A percentile compares a stretch with the other conserved stretches of the same genome.
Conservation (phyloP, 768 basidiomycete genomes). For the Collybiopsis confluens region DNA sequence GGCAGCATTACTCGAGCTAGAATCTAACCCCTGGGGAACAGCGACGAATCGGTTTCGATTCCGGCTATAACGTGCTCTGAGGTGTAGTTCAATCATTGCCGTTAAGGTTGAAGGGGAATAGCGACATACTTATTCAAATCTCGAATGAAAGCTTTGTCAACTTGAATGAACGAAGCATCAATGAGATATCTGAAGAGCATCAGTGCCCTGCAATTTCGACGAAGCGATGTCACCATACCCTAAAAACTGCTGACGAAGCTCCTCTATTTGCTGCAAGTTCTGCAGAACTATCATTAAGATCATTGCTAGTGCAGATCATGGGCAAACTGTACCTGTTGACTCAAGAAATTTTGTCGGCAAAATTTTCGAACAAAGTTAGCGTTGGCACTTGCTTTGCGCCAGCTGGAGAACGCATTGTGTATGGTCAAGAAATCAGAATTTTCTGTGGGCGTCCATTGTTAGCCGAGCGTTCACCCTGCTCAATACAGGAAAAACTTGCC, state of each 20-base stretch:
- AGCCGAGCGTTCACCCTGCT: not conserved
- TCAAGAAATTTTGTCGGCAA: constrained; percentile 76
- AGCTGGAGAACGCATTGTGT: constrained; percentile 84
- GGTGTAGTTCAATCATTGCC: not conserved
- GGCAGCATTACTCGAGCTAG: constrained; percentile 58
- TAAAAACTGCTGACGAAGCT: constrained; percentile 86
- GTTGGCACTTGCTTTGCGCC: constrained; percentile 75
- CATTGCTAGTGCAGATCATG: not conserved
- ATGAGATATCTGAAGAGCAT: constrained; percentile 65
- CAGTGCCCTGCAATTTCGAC: constrained; percentile 12
- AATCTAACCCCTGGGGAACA: constrained; percentile 68
- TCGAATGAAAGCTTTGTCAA: constrained; percentile 56
- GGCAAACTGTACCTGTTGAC: constrained; percentile 62
- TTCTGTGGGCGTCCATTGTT: constrained; percentile 43
- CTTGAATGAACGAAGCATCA: constrained; percentile 80
- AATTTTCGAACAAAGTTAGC: constrained; percentile 62
- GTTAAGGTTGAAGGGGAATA: constrained; percentile 6
- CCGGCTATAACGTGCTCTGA: constrained; percentile 71
- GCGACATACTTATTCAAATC: constrained; percentile 63
- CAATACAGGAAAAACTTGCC: constrained; percentile 35
- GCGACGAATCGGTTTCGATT: constrained; percentile 70
- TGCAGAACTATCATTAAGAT: constrained; percentile 20
- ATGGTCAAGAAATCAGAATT: constrained; percentile 95
- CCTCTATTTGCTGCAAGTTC: constrained; percentile 96
- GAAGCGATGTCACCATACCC: constrained; percentile 35